These are phyloP conservation scores for Chaetomiaceae sp. DNA, from an alignment of 2,329 filamentous ascomycete genomes.

Conservation along the genomic window DNA sequence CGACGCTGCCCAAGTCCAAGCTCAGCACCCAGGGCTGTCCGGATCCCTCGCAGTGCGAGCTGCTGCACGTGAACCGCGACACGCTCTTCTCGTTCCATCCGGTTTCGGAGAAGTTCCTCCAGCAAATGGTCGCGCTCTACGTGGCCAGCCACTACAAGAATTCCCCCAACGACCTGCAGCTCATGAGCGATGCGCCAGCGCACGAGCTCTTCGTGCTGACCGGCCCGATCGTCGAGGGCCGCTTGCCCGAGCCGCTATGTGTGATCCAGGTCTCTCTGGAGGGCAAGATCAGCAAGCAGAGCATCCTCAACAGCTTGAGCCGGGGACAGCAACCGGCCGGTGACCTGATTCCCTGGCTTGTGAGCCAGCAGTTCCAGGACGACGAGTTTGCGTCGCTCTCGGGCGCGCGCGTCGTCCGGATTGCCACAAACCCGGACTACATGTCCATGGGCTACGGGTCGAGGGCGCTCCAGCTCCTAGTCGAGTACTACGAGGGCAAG, in stretches of 20 bases:
- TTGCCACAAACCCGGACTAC: conserved; percentile 95
- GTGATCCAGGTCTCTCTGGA: conserved; percentile 93
- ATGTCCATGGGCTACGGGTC: conserved; percentile 88
- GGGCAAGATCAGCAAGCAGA: conserved; percentile 89
- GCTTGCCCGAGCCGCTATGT: conserved; percentile 85
- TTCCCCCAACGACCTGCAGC: conserved; percentile 92
- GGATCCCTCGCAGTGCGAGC: conserved; percentile 83
- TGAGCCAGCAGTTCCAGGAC: conserved; percentile 97
- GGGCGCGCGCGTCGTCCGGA: conserved; percentile 84
- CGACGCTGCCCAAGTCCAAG: conserved; percentile 74
- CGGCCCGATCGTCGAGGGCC: conserved; percentile 69
- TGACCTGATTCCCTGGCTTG: conserved; percentile 94
- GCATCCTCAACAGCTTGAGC: conserved; percentile 82
- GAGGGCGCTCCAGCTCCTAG: conserved; percentile 77
- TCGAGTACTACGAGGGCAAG: conserved; percentile 92
- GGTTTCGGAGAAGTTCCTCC: conserved; percentile 92
- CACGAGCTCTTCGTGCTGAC: conserved; percentile 95
- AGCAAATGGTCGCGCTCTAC: conserved; percentile 97
- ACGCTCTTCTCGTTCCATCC: conserved; percentile 97
- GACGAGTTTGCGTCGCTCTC: conserved; percentile 92
- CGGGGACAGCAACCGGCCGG: conserved; percentile 84
- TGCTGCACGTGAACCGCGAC: conserved; percentile 91
- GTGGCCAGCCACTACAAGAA: conserved; percentile 94
- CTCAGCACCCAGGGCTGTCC: conserved; percentile 71
- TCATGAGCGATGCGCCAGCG: conserved; percentile 96